Evolutionary conservation across 805 yeast genomes (phyloP), one percentile per base, ranked within the genome.

Genomic region (Wickerhamiella siamensis): DNA sequence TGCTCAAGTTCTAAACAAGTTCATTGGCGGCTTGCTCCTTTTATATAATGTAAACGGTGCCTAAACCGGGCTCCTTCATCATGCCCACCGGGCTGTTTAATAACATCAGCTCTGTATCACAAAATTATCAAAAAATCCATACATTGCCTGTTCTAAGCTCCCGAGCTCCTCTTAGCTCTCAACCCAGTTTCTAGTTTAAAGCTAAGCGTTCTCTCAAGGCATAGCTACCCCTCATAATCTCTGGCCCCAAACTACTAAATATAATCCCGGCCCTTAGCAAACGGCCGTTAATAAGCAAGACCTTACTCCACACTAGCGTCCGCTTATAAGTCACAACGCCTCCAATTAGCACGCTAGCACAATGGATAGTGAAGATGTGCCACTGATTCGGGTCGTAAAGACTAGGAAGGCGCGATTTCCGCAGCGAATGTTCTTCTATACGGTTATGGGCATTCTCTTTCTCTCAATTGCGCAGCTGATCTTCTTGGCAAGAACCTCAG

Each of bases 1-100:
- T 82, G 67, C 83, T 91, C 80, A 84, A 83, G 76, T 88, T 91
- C 72, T 88, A 86, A 80, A 40, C 33, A 33, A 18, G 31, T 24
- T 12, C 29, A 24, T 24, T 6, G 29, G 29, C 12, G 29, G 29
- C 29, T 24, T 24, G 29, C 29, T 24, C 29, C 29, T 24, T 24
- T 24, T 24, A 24, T 24, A 24, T 24, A 24, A 24, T 24, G 29
- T 24, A 24, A 24, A 24, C 29, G 29, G 29, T 24, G 29, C 29
- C 29, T 24, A 12, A 24, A 24, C 6, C 12, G 29, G 29, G 29
- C 12, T 24, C 29, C 29, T 24, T 24, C 29, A 24, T 24, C 29
- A 24, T 24, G 29, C 29, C 29, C 29, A 24, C 6, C 12, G 10
- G 29, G 29, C 29, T 24, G 29, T 24, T 24, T 24, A 24, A 24